Evolutionary conservation across 495 filamentous ascomycete species (phyloP).

Genomic region (Chaetomidium leptoderma): DNA sequence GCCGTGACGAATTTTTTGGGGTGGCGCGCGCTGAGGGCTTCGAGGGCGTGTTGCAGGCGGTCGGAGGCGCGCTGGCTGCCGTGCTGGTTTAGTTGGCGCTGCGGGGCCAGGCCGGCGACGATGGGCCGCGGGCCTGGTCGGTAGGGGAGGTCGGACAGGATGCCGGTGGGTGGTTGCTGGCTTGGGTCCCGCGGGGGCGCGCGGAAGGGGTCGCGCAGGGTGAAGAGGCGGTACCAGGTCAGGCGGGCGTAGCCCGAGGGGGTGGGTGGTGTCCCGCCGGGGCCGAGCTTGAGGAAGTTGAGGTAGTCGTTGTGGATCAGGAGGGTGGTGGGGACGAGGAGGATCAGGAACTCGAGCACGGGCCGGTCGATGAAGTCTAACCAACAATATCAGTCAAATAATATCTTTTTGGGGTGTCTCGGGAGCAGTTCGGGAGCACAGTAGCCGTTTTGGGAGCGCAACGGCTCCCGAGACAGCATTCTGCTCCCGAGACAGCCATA

Average conservation of each 20-base stretch:
- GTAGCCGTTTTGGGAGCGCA: too few species aligned
- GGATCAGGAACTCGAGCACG: conserved; percentile 46
- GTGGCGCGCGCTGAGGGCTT: conserved; percentile 44
- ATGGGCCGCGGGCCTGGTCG: conserved; percentile 59
- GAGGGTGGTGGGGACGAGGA: conserved; percentile 48
- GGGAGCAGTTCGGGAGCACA: too few species aligned
- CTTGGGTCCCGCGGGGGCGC: conserved; percentile 37
- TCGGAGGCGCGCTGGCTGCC: conserved; percentile 50
- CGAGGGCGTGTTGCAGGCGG: conserved; percentile 47
- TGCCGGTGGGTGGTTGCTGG: conserved; percentile 35
- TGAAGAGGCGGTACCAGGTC: conserved; percentile 54
- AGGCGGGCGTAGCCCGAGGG: conserved; percentile 68
- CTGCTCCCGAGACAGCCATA: too few species aligned
- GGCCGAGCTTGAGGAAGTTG: conserved; percentile 71
- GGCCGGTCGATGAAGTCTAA: conserved; percentile 44
- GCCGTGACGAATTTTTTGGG: conserved; percentile 54
- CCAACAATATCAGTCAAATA: too few species aligned
- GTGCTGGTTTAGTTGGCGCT: conserved; percentile 68
- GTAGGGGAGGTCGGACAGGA: conserved; percentile 48
- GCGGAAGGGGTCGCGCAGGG: conserved; percentile 55
- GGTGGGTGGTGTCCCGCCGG: conserved; percentile 74
- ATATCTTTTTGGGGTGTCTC: too few species aligned
- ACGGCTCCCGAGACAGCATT: too few species aligned
- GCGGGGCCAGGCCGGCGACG: conserved; percentile 72
- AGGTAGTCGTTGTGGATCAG: conserved; percentile 69